Base-by-base conservation (phyloP, 805 yeast species). In the Metschnikowia kunwiensis region DNA sequence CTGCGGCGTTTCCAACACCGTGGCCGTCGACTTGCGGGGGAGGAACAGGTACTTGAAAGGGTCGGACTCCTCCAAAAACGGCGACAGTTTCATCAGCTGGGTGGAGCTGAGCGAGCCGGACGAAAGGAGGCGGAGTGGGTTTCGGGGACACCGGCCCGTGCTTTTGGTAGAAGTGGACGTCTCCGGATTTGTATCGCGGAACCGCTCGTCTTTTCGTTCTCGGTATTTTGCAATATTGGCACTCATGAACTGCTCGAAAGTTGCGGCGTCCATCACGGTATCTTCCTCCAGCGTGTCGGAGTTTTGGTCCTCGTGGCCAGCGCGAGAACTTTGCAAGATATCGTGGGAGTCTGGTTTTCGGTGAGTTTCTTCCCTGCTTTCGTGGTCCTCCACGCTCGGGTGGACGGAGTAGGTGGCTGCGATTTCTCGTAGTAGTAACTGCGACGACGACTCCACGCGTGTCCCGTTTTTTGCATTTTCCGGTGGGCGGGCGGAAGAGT, bases 201-300 rank as follows among this genome's bases (percentile, higher is more conserved):
- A 27, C 21, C 47, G 39, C 16, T 47, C 41, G 10, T 43, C 36
- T 32, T 61, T 61, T 3, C 39, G 42, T 62, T 10, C 38, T 37
- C 73, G 47, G 45, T 64, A 67, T 25, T 58, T 60, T 24, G 53
- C 49, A 22, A 67, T 61, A 17, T 57, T 52, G 10, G 49, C 24
- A 3, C 63, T 43, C 57, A 67, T 60, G 44, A 66, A 63, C 11
- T 25, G 23, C 36, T 63, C 72, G 37, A 64, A 65, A 6, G 54
- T 53, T 5, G 51, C 56, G 2, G 57, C 53, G 18, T 47, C 40
- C 38, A 40, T 27, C 6, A 19, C 38, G 14, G 20, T 15, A 4
- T 34, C 43, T 4, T 13, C 30, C 10, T 23, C 13, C 11, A n/a
- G 3, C 5, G 11, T 11, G 18, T 10, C n/a, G 14, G 28, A 21